Evolutionary conservation across 352 stramenopile genomes (phyloP).

Genomic region (Phytophthora megakarya): DNA sequence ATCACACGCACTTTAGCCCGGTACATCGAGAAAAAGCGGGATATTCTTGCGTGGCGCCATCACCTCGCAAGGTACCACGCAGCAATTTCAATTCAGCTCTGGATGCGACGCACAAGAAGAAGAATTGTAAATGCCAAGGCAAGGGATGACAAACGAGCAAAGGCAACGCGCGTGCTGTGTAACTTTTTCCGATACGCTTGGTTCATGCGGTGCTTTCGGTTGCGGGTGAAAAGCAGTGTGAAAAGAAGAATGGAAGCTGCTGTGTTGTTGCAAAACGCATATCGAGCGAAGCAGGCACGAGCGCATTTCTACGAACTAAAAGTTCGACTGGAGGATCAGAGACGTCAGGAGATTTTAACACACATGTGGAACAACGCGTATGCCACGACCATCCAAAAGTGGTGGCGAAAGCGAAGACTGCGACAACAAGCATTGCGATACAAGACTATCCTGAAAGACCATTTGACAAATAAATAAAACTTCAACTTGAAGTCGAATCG

Average conservation of each 20-base stretch:
- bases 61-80: constrained; percentile 61
- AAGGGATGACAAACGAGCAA: constrained; percentile 11
- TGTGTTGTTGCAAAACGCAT: constrained; percentile 59
- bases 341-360: constrained; percentile 50
- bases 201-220: constrained; percentile 46
- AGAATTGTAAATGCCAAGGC: constrained; percentile 32
- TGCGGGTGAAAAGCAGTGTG: constrained; percentile 39
- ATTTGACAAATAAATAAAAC: neutral
- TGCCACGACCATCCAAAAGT: constrained; percentile 65
- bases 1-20: constrained; percentile 44
- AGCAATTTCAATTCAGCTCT: constrained; percentile 58
- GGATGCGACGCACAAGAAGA: constrained; percentile 38
- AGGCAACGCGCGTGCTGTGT: constrained; percentile 37
- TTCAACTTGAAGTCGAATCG: constrained; percentile 11
- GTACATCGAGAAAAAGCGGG: constrained; percentile 43
- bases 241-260: constrained; percentile 39
- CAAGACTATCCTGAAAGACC: no score
- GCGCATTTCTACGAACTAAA: constrained; percentile 64
- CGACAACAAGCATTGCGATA: neutral
- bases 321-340: constrained; percentile 60
- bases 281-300: constrained; percentile 62
- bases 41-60: constrained; percentile 47
- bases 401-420: constrained; percentile 43
- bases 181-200: constrained; percentile 52
- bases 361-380: constrained; percentile 80